A percentile compares a stretch with the other conserved stretches of the same genome.
Conservation (phyloP, 345 rosid species). For the Eutrema heterophyllum region DNA sequence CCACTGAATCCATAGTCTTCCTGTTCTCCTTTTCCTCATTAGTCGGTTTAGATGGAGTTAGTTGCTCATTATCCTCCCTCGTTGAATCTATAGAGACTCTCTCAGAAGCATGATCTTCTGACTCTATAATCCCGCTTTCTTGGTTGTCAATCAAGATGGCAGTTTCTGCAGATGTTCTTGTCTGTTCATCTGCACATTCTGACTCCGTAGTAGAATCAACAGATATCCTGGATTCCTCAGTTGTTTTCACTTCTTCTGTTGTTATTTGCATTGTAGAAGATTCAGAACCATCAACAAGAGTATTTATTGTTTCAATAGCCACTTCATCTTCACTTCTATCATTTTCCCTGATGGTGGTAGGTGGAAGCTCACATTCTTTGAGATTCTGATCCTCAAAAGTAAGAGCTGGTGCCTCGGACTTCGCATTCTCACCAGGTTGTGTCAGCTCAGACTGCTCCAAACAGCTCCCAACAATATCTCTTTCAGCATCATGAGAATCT, state of each 20-base stretch:
- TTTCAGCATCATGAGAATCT: constrained; percentile 30
- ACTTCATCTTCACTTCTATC: constrained; percentile 33
- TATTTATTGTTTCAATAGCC: constrained; percentile 21
- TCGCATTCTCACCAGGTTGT: constrained; percentile 27
- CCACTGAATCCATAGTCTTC: constrained; percentile 33
- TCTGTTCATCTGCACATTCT: constrained; percentile 35
- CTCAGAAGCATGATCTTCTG: constrained; percentile 25
- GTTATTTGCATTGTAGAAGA: constrained; percentile 4
- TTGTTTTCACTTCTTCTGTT: constrained; percentile 13
- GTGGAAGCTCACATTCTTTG: constrained; percentile 20
- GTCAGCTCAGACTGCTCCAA: constrained; percentile 42
- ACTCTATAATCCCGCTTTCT: constrained; percentile 35
- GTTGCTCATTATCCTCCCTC: constrained; percentile 33
- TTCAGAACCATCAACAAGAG: background rate
- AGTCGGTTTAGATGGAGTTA: constrained; percentile 29
- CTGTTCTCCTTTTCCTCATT: constrained; percentile 23
- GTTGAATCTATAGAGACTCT: constrained; percentile 16
- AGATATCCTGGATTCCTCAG: constrained; percentile 26
- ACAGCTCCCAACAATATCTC: constrained; percentile 46
- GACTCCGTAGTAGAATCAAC: constrained; percentile 23
- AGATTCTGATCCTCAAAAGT: constrained; percentile 28
- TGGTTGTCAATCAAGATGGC: constrained; percentile 28
- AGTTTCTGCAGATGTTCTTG: constrained; percentile 34
- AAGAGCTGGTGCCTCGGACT: constrained; percentile 26
- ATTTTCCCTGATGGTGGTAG: constrained; percentile 19